phyloP scores from a whole-genome alignment of 306 rosid genomes.

The Datisca glomerata region DNA sequence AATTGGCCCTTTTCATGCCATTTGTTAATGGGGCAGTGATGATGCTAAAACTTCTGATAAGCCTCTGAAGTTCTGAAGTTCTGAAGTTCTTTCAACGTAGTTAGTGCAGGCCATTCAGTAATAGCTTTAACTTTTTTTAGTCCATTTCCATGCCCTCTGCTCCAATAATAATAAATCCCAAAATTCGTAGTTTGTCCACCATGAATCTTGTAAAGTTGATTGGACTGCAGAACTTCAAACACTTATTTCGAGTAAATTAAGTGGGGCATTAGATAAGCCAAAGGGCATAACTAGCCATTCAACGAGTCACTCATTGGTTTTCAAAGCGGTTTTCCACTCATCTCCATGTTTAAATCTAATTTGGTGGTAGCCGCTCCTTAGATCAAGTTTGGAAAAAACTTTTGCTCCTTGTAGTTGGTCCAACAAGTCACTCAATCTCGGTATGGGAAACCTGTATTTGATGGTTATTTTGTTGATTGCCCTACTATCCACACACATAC shows the following conservation, averaged over 20 bases:
- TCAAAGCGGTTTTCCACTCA: neutral
- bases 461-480: too few species aligned
- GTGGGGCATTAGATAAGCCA: neutral
- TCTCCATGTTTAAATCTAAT: neutral
- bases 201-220: neutral
- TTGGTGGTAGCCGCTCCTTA: neutral
- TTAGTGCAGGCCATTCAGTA: neutral
- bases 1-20: neutral
- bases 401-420: neutral
- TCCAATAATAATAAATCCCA: constrained; percentile 5
- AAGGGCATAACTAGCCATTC: neutral
- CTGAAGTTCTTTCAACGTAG: too few species aligned
- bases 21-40: neutral
- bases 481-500: too few species aligned
- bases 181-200: neutral
- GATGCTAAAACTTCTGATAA: neutral
- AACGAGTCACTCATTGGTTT: neutral
- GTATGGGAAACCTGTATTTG: too few species aligned
- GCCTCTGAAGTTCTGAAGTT: neutral
- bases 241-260: neutral
- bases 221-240: neutral
- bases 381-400: neutral
- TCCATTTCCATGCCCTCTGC: neutral
- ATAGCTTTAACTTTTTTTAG: neutral
- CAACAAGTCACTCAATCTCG: too few species aligned